phyloP scores from a whole-genome alignment of 169 alveolate species.

The Ichthyophthirius multifiliis region DNA sequence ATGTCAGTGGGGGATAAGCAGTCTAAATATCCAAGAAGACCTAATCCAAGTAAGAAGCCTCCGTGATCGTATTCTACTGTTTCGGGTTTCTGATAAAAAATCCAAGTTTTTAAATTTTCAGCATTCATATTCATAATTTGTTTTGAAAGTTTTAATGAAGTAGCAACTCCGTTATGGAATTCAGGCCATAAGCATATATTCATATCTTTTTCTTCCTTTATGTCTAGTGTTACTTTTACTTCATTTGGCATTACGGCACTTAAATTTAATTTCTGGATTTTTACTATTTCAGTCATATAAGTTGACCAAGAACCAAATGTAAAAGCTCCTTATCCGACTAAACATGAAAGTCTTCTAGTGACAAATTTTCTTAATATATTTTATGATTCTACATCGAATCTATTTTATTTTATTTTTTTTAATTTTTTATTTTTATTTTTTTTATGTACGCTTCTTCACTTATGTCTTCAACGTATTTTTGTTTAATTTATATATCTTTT shows the following conservation, averaged over 20 bases:
- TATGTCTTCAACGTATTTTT: conserved; percentile 43
- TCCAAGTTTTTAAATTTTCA: conserved; percentile 80
- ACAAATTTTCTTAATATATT: conserved; percentile 61
- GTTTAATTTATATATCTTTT: conserved; percentile 43
- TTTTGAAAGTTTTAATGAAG: conserved; percentile 75
- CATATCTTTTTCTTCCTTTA: conserved; percentile 66
- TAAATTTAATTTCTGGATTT: conserved; percentile 71
- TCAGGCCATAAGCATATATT: conserved; percentile 84
- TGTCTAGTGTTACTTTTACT: conserved; percentile 63
- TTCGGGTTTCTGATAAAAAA: conserved; percentile 80
- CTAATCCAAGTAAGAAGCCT: conserved; percentile 84
- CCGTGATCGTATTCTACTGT: conserved; percentile 83
- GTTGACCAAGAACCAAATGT: conserved; percentile 75
- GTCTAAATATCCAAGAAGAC: conserved; percentile 81
- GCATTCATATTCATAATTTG: conserved; percentile 58
- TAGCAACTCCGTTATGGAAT: conserved; percentile 86
- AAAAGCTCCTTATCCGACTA: conserved; percentile 85
- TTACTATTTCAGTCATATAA: conserved; percentile 77
- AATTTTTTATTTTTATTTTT: not conserved
- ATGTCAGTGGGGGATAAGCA: conserved; percentile 82
- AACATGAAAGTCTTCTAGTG: conserved; percentile 69
- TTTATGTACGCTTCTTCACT: conserved; percentile 42
- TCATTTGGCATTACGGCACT: conserved; percentile 75
- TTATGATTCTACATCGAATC: conserved; percentile 64
- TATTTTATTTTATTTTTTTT: not conserved